Evolutionary conservation across 257 asterid species (phyloP).

Genomic region (Nyctanthes arbortristis): DNA sequence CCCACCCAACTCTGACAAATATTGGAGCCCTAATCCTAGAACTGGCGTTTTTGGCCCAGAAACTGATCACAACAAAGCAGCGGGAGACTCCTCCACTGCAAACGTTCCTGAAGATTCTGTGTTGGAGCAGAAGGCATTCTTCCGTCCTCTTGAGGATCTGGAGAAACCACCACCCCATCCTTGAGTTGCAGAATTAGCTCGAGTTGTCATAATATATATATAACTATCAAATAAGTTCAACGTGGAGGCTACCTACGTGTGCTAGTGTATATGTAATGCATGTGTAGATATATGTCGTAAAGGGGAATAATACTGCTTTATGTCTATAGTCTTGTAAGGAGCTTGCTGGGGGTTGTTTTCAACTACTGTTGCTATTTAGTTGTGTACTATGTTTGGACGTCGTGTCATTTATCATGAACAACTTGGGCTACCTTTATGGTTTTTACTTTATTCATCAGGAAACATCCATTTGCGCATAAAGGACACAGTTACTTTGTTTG

Average conservation of each 20-base stretch:
- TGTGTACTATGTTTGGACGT: constrained; percentile 14
- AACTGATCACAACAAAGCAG: constrained; percentile 33
- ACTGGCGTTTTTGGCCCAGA: constrained; percentile 89
- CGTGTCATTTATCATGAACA: neutral
- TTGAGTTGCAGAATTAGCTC: constrained; percentile 23
- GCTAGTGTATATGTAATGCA: constrained; percentile 7
- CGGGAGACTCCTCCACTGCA: constrained; percentile 25
- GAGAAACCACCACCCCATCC: constrained; percentile 58
- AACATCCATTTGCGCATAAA: no score
- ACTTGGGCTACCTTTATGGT: constrained; percentile 4
- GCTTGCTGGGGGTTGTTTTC: constrained; percentile 8
- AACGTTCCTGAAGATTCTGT: constrained; percentile 40
- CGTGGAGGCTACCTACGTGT: neutral
- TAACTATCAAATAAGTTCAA: constrained; percentile 18
- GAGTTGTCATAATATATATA: constrained; percentile 18
- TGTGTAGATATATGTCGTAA: neutral
- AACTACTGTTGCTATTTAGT: neutral
- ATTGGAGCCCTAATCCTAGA: constrained; percentile 87
- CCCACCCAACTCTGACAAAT: constrained; percentile 42
- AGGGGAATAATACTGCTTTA: constrained; percentile 19
- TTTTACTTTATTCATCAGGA: neutral
- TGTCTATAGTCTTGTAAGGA: constrained; percentile 2
- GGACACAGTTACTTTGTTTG: no score
- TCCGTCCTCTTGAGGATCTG: constrained; percentile 83
- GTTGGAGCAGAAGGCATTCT: constrained; percentile 86